Conservation (phyloP, 768 basidiomycete genomes). For the Mrakia frigida region DNA sequence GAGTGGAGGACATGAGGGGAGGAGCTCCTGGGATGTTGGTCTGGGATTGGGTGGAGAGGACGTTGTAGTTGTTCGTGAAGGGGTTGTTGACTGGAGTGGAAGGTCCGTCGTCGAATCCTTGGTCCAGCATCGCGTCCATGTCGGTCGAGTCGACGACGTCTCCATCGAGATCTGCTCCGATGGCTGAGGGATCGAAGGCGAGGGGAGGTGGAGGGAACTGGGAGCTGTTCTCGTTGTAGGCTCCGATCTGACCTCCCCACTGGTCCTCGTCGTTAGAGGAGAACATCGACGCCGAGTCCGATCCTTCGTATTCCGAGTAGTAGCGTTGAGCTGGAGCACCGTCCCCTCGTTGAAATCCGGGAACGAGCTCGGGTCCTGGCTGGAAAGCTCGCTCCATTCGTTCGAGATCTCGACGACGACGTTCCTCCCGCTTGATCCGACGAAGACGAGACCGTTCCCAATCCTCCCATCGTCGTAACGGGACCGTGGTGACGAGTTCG, state of each 20-base stretch:
- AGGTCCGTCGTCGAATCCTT: constrained; percentile 73
- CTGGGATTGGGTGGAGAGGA: not conserved
- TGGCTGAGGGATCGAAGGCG: constrained; percentile 53
- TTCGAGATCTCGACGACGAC: constrained; percentile 44
- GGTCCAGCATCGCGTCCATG: constrained; percentile 86
- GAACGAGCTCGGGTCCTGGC: constrained; percentile 16
- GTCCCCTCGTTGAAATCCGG: constrained; percentile 50
- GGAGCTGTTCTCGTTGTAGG: constrained; percentile 72
- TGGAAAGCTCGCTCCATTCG: constrained; percentile 63
- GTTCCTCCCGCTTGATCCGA: constrained; percentile 78
- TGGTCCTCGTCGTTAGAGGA: constrained; percentile 77
- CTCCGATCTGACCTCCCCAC: constrained; percentile 92
- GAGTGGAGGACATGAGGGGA: not conserved
- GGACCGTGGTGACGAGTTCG: constrained; percentile 56
- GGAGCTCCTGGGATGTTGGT: not conserved
- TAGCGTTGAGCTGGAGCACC: constrained; percentile 3
- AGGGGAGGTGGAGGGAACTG: constrained; percentile 80
- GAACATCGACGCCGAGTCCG: constrained; percentile 38
- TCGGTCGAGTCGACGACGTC: constrained; percentile 63
- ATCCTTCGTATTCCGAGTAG: constrained; percentile 56
- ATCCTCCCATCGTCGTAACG: constrained; percentile 96
- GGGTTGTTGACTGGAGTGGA: not conserved
- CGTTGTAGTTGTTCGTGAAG: constrained; percentile 5
- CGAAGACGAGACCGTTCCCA: constrained; percentile 95
- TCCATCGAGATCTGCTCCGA: constrained; percentile 41